phyloP scores from a whole-genome alignment of 2,329 filamentous ascomycete species.

The Diaporthe citrichinensis region DNA sequence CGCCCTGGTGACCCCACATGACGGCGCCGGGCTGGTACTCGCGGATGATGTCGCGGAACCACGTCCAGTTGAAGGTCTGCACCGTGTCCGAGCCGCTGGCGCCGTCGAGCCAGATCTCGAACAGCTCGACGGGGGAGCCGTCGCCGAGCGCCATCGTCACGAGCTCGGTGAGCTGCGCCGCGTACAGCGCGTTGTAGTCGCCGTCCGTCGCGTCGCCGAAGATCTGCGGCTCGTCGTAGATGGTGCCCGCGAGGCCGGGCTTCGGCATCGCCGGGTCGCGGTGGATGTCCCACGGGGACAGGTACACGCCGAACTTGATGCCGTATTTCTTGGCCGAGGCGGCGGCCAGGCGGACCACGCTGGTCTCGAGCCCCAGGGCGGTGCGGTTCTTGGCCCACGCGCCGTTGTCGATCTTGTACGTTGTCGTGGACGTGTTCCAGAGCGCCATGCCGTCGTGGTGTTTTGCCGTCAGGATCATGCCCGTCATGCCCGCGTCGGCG shows the following conservation, averaged over 20 bases:
- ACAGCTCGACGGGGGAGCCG: constrained; percentile 44
- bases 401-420: constrained; percentile 51
- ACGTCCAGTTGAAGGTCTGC: constrained; percentile 50
- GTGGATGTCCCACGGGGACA: constrained; percentile 55
- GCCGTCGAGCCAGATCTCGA: constrained; percentile 52
- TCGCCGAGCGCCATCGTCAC: constrained; percentile 45
- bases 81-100: constrained; percentile 49
- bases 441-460: constrained; percentile 55
- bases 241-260: constrained; percentile 47
- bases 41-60: constrained; percentile 50
- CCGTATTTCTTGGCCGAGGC: constrained; percentile 50
- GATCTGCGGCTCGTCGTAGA: constrained; percentile 53
- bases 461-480: constrained; percentile 54
- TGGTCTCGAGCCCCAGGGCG: constrained; percentile 46
- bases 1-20: constrained; percentile 52
- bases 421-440: constrained; percentile 52
- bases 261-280: constrained; percentile 54
- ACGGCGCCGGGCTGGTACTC: constrained; percentile 47
- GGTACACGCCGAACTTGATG: constrained; percentile 53
- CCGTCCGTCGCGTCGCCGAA: constrained; percentile 50
- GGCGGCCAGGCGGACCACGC: constrained; percentile 52
- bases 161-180: constrained; percentile 48
- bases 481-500: constrained; percentile 50
- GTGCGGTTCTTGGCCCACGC: constrained; percentile 49
- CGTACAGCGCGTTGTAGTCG: constrained; percentile 52